phyloP scores from a whole-genome alignment of 495 filamentous ascomycete species.

The Lindgomyces ingoldianus region DNA sequence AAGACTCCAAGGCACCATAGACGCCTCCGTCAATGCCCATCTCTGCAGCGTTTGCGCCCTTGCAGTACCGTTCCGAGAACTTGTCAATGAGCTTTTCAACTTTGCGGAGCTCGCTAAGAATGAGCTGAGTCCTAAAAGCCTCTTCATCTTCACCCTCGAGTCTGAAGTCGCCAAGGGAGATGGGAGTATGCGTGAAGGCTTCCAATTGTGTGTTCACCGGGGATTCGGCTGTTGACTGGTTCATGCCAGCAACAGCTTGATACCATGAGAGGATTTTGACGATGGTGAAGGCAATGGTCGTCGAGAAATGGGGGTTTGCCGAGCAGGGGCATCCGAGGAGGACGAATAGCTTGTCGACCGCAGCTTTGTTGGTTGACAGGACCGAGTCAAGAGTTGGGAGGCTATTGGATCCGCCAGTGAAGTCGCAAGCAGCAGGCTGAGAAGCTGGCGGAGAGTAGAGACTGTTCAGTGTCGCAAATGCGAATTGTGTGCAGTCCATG shows the following conservation, averaged over 20 bases:
- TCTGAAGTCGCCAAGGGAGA: conserved; percentile 20
- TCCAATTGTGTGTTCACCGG: conserved; percentile 22
- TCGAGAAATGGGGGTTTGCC: conserved; percentile 35
- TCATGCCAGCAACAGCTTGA: conserved; percentile 30
- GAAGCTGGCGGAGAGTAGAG: conserved; percentile 30
- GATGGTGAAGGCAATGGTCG: conserved; percentile 36
- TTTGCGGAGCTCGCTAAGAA: conserved; percentile 32
- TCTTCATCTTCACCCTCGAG: conserved; percentile 32
- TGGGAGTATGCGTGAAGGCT: conserved; percentile 25
- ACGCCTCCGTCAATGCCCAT: conserved; percentile 27
- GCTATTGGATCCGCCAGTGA: conserved; percentile 20
- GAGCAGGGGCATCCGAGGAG: conserved; percentile 34
- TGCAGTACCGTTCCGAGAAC: conserved; percentile 36
- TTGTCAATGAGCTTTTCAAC: conserved; percentile 37
- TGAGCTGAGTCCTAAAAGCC: conserved; percentile 23
- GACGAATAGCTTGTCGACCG: conserved; percentile 34
- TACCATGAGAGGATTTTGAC: conserved; percentile 36
- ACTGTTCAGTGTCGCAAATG: conserved; percentile 31
- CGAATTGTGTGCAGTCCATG: conserved; percentile 30
- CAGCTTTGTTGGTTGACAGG: conserved; percentile 33
- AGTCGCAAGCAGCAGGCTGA: conserved; percentile 31
- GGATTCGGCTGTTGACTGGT: conserved; percentile 3
- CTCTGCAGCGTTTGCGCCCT: conserved; percentile 13
- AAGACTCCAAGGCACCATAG: conserved; percentile 26
- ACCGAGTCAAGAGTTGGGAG: conserved; percentile 34